A percentile compares a stretch with the other conserved stretches of the same genome.
Evolutionary conservation across 257 asterid genomes (phyloP).

Genomic region (Solanum appendiculatum): DNA sequence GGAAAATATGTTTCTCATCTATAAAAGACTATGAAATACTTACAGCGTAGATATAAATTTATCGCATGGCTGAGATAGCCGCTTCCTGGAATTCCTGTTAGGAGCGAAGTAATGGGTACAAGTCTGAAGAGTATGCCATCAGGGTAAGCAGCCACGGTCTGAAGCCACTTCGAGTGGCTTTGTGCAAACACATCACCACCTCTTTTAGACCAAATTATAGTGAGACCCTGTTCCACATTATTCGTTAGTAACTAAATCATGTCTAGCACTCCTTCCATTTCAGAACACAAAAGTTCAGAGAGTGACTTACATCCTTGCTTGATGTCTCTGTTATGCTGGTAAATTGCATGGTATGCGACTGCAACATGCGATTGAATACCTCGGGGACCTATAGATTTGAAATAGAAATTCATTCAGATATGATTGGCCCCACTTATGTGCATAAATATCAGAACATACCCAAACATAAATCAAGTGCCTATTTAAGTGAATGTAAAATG

Average conservation of each 20-base stretch:
- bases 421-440: background rate
- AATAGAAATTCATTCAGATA: conserved; percentile 1
- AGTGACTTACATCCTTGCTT: conserved; percentile 79
- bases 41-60: conserved; percentile 86
- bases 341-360: conserved; percentile 87
- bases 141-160: conserved; percentile 82
- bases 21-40: conserved; percentile 3
- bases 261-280: background rate
- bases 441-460: conserved; percentile 4
- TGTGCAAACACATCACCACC: conserved; percentile 97
- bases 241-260: conserved; percentile 5
- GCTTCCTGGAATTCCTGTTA: conserved; percentile 95
- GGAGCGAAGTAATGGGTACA: conserved; percentile 88
- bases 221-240: conserved; percentile 62
- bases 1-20: background rate
- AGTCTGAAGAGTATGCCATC: conserved; percentile 87
- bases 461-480: background rate
- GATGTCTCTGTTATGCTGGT: conserved; percentile 93
- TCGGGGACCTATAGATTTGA: conserved; percentile 64
- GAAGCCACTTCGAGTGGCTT: conserved; percentile 99
- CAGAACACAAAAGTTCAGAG: background rate
- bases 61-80: conserved; percentile 99
- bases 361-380: conserved; percentile 88
- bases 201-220: conserved; percentile 96
- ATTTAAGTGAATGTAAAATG: background rate